These are phyloP conservation scores for Deuterostichococcus epilithicus DNA, from an alignment of 139 green algal species.

Conservation along the genomic window DNA sequence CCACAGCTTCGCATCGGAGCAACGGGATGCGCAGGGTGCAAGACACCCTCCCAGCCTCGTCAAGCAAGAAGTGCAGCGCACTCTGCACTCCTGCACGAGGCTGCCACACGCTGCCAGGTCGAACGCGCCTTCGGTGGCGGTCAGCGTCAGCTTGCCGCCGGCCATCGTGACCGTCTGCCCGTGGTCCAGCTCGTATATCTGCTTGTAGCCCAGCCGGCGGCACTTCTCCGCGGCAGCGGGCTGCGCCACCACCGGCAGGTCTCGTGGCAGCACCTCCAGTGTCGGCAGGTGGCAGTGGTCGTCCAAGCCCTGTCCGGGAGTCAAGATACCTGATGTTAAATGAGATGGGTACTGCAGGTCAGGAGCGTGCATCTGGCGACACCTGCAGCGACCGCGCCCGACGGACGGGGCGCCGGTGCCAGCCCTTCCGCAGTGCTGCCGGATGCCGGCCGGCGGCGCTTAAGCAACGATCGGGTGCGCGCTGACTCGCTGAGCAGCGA, in stretches of 20 bases:
- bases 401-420: too few species aligned
- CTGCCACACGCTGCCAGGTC: too few species aligned
- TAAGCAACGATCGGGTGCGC: too few species aligned
- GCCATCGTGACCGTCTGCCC: constrained; percentile 41
- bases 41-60: too few species aligned
- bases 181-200: constrained; percentile 53
- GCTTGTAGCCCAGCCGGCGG: constrained; percentile 56
- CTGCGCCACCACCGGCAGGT: constrained; percentile 61
- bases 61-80: neutral
- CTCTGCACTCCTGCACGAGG: too few species aligned
- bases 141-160: constrained; percentile 50
- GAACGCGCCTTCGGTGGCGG: constrained; percentile 43
- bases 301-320: constrained; percentile 42
- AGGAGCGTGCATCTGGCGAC: too few species aligned
- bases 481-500: too few species aligned
- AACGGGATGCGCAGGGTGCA: too few species aligned
- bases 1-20: too few species aligned
- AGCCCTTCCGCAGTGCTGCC: too few species aligned
- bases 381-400: too few species aligned
- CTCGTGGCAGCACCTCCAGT: constrained; percentile 51
- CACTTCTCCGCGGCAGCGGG: constrained; percentile 52
- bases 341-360: neutral
- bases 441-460: too few species aligned
- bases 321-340: neutral
- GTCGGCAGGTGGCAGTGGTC: constrained; percentile 80